Conservation (phyloP, 176 grass and related monocot species). For the Carex parvula region DNA sequence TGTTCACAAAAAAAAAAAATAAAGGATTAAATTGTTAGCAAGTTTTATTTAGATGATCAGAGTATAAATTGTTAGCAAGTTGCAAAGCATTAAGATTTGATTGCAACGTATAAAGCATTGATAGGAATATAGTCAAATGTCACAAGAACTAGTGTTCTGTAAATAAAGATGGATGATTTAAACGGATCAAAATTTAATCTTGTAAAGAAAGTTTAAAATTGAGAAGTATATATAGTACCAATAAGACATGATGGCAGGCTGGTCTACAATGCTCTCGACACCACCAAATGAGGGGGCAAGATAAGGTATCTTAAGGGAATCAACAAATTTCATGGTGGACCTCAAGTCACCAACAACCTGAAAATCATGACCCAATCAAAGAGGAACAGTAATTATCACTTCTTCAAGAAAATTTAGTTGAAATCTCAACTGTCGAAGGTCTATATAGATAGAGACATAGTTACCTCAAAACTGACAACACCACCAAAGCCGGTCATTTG, state of each 20-base stretch:
- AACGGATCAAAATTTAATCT: not conserved
- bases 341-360: conserved; percentile 76
- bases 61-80: not conserved
- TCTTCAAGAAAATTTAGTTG: not conserved
- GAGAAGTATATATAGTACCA: conserved; percentile 42
- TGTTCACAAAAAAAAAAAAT: conserved; percentile 32
- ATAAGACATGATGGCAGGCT: conserved; percentile 99
- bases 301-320: conserved; percentile 95
- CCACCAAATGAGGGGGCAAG: conserved; percentile 94
- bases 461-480: conserved; percentile 99
- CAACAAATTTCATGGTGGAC: conserved; percentile 71
- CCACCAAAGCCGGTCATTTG: conserved; percentile 99
- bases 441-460: not conserved
- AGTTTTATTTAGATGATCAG: not conserved
- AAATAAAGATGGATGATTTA: not conserved
- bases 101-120: not conserved
- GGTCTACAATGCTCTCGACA: conserved; percentile 92
- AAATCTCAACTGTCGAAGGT: not conserved
- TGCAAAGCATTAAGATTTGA: not conserved
- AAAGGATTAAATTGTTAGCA: not conserved
- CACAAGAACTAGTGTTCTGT: not conserved
- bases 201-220: not conserved
- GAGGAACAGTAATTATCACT: not conserved
- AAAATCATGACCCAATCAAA: not conserved
- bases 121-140: not conserved